phyloP scores from a whole-genome alignment of 345 rosid genomes.

The Pugionium cornutum region DNA sequence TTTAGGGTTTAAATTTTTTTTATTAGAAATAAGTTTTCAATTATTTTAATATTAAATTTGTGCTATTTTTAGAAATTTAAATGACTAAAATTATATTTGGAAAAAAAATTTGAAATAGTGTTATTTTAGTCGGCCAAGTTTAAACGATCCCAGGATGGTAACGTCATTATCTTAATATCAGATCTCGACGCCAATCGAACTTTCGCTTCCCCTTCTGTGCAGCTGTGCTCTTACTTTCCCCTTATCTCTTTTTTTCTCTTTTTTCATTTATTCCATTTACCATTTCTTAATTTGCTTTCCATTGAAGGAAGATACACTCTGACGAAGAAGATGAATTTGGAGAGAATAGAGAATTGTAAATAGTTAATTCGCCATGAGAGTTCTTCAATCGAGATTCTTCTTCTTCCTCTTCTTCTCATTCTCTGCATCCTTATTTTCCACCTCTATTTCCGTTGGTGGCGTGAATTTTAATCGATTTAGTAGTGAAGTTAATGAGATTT shows the following conservation, averaged over 20 bases:
- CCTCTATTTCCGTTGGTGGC: conserved; percentile 20
- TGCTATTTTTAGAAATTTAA: neutral
- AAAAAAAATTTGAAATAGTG: too few relatives aligned
- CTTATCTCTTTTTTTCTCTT: conserved; percentile 1
- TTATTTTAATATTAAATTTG: too few relatives aligned
- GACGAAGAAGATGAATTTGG: conserved; percentile 53
- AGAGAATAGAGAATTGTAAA: conserved; percentile 41
- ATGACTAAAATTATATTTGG: too few relatives aligned
- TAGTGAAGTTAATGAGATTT: conserved; percentile 19
- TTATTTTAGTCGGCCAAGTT: neutral
- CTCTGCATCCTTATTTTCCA: neutral
- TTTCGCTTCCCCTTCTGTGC: conserved; percentile 36
- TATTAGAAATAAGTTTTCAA: too few relatives aligned
- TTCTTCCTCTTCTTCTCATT: conserved; percentile 32
- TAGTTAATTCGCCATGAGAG: conserved; percentile 61
- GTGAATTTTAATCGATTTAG: conserved; percentile 6
- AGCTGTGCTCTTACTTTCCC: conserved; percentile 20
- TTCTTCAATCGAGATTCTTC: conserved; percentile 40
- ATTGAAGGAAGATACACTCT: too few relatives aligned
- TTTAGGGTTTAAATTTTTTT: too few relatives aligned
- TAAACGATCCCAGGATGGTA: conserved; percentile 35
- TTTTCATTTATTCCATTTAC: neutral
- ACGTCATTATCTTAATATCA: conserved; percentile 59
- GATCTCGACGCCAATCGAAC: conserved; percentile 72
- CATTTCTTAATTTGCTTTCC: neutral